phyloP scores from a whole-genome alignment of 768 basidiomycete species.

The Hericium coralloides region DNA sequence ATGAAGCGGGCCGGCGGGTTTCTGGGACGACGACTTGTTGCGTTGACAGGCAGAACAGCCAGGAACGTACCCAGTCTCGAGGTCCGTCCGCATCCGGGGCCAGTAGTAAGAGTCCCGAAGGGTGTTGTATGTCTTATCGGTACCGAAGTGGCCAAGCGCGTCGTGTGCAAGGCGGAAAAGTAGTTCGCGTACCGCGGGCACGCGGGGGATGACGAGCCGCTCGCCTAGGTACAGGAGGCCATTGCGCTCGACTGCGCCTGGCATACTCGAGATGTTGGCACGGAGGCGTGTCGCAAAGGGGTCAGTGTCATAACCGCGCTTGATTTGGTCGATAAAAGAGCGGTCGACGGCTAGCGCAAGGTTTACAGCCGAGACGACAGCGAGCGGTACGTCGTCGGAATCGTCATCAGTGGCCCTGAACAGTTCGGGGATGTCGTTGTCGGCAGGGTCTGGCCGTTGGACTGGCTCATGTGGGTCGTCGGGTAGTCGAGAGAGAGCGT shows the following conservation, averaged over 20 bases:
- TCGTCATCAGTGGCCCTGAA: too few species aligned
- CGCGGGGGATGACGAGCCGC: constrained; percentile 16
- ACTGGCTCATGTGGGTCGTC: neutral
- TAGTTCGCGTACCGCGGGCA: constrained; percentile 1
- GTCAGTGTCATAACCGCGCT: constrained; percentile 8
- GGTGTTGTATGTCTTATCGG: constrained; percentile 5
- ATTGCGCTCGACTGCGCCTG: too few species aligned
- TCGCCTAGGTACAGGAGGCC: constrained; percentile 14
- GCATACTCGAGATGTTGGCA: neutral
- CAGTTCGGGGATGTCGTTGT: too few species aligned
- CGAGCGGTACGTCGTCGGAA: neutral
- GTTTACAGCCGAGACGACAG: constrained; percentile 12
- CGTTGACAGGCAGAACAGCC: constrained; percentile 20
- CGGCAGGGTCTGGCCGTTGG: too few species aligned
- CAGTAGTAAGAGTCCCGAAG: constrained; percentile 3
- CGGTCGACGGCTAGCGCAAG: constrained; percentile 13
- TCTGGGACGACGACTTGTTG: constrained; percentile 22
- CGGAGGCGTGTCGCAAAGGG: constrained; percentile 3
- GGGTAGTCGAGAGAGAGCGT: too few species aligned
- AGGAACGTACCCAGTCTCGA: constrained; percentile 21
- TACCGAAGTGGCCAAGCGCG: constrained; percentile 11
- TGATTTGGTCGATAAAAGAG: neutral
- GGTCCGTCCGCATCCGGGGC: constrained; percentile 20
- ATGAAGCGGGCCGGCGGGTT: constrained; percentile 17
- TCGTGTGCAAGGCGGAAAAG: constrained; percentile 6